Evolutionary conservation across 2,329 filamentous ascomycete genomes (phyloP), one percentile per base, ranked within the genome.

Genomic region (Penicillium sp.): DNA sequence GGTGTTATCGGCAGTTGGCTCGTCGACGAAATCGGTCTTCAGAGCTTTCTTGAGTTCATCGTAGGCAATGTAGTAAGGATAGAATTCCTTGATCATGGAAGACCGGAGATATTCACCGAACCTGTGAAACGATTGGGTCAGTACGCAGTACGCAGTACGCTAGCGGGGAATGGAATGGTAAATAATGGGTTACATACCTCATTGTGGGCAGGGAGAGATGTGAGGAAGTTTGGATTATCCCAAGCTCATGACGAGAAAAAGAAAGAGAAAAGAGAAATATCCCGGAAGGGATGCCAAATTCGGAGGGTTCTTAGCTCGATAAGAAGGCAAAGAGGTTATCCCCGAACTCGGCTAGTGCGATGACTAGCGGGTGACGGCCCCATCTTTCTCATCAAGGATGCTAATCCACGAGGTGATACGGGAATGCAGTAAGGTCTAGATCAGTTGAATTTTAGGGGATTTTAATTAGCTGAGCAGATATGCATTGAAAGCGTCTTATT

Each of bases 11-110:
- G 72, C 75, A 58, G 72, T 79, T 40, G 74, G 81, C 54, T 74
- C 73, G 57, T 73, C 77, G 58, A 86, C 84, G 63, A 82, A 89
- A 57, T 87, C 84, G 57, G 84, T 86, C 77, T 93, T 94, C 60
- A 99, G 86, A 63, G 91, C 87, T 64, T 84, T 82, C 79, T 99
- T 99, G 48, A 99, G 84, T 63, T 88, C 90, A 74, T 97, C 92
- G 79, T 99, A 99, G 78, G 91, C 89, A 77, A 99, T 97, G 79
- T 99, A 99, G 81, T 96, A 91, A 87, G 92, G 96, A 75, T 92
- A 88, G 79, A 95, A 99, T 78, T 97, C 92, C 81, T 90, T 92
- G 77, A 97, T 96, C 71, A 96, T 84, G 73, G 92, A 97, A 69
- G 91, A 93, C 63, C 91, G 91, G 70, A 99, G 86, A 82, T 99